Percentiles rank a stretch among this genome's conserved stretches.
These are phyloP conservation scores for Chaetomium globosum DNA, from an alignment of 2,329 filamentous ascomycete species.

Conservation along the genomic window DNA sequence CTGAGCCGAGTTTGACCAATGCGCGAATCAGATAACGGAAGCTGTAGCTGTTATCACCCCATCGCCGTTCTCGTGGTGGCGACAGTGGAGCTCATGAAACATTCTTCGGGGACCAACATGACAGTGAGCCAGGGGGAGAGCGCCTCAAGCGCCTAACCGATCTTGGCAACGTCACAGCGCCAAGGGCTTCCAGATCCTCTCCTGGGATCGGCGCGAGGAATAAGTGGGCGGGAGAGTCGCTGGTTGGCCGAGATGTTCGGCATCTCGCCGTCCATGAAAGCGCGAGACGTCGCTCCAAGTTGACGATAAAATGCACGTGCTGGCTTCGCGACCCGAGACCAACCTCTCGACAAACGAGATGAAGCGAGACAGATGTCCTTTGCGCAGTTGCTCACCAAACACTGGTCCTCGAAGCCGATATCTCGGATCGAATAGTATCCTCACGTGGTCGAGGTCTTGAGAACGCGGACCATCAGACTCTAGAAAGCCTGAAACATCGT, in stretches of 20 bases:
- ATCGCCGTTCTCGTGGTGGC: conserved; percentile 23
- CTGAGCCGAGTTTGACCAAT: conserved; percentile 24
- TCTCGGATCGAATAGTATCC: neutral
- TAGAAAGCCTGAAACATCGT: neutral
- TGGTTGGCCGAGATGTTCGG: conserved; percentile 28
- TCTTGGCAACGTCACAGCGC: conserved; percentile 20
- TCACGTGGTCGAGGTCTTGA: neutral
- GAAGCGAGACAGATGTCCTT: neutral
- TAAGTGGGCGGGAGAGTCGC: conserved; percentile 11
- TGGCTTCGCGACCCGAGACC: conserved; percentile 19
- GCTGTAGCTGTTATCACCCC: neutral
- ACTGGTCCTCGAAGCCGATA: neutral
- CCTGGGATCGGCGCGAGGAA: conserved; percentile 11
- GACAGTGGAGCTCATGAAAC: conserved; percentile 27
- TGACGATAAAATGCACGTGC: conserved; percentile 12
- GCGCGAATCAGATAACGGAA: conserved; percentile 12
- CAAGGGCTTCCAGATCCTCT: conserved; percentile 18
- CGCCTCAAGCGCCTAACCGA: neutral
- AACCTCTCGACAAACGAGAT: conserved; percentile 2
- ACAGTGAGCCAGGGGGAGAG: conserved; percentile 14
- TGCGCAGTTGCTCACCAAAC: neutral
- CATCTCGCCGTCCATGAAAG: conserved; percentile 29
- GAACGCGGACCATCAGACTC: too few species aligned
- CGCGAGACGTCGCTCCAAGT: conserved; percentile 22
- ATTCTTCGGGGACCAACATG: conserved; percentile 11